phyloP scores from a whole-genome alignment of 2,329 filamentous ascomycete species.

The Metarhizium sp. region DNA sequence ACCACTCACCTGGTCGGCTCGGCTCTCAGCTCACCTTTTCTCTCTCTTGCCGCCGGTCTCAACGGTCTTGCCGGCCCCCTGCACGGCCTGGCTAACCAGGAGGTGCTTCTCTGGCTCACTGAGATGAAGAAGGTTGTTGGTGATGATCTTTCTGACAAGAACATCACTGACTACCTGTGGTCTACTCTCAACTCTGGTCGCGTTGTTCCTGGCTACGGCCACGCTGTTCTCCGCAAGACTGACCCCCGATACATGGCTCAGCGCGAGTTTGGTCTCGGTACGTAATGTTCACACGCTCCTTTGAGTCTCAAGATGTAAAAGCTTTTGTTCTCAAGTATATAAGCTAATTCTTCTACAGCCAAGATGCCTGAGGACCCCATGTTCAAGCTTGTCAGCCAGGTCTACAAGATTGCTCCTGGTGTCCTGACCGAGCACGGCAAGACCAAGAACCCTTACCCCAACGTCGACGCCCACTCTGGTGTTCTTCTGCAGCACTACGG shows the following conservation, averaged over 20 bases:
- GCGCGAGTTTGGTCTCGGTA: conserved; percentile 81
- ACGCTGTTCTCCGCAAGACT: conserved; percentile 98
- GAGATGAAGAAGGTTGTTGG: conserved; percentile 97
- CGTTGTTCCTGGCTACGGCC: conserved; percentile 96
- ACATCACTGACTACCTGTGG: conserved; percentile 99
- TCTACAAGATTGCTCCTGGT: conserved; percentile 98
- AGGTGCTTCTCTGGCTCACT: conserved; percentile 97
- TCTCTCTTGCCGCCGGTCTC: conserved; percentile 90
- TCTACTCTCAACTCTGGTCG: conserved; percentile 89
- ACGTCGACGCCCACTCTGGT: conserved; percentile 97
- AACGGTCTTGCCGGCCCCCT: conserved; percentile 98
- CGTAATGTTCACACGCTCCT: conserved; percentile 7
- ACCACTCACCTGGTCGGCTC: conserved; percentile 96
- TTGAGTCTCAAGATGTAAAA: not conserved
- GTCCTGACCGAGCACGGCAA: conserved; percentile 99
- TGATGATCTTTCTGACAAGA: conserved; percentile 89
- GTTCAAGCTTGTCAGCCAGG: conserved; percentile 99
- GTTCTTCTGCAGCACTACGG: conserved; percentile 99
- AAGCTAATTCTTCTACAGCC: conserved; percentile 33
- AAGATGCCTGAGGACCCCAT: conserved; percentile 95
- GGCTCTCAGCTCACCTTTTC: conserved; percentile 93
- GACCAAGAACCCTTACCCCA: conserved; percentile 99
- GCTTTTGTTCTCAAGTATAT: not conserved
- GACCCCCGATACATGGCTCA: conserved; percentile 98
- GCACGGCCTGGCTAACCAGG: conserved; percentile 98